phyloP scores from a whole-genome alignment of 2,329 filamentous ascomycete species.

The Ophiostoma sp. region DNA sequence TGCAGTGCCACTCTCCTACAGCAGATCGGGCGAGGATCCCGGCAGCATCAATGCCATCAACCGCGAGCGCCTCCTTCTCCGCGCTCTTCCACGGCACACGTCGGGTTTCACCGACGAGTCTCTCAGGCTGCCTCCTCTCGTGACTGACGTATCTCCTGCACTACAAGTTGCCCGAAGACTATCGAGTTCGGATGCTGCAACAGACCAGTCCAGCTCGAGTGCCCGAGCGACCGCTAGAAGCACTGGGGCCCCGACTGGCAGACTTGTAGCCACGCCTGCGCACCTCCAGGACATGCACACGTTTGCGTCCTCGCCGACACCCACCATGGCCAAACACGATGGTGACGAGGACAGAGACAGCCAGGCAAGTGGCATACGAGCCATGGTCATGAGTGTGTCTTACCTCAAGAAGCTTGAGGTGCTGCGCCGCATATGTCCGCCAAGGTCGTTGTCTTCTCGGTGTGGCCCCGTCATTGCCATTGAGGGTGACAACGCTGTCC shows the following conservation, averaged over 20 bases:
- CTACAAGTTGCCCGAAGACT: neutral
- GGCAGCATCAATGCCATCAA: neutral
- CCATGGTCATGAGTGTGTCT: constrained; percentile 73
- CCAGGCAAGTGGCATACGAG: constrained; percentile 56
- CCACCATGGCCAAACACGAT: neutral
- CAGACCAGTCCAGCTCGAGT: neutral
- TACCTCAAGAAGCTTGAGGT: constrained; percentile 75
- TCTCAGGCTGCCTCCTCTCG: constrained; percentile 54
- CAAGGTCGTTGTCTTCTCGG: constrained; percentile 46
- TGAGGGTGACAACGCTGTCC: constrained; percentile 66
- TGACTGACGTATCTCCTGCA: constrained; percentile 41
- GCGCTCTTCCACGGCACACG: constrained; percentile 16
- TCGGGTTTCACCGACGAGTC: constrained; percentile 46
- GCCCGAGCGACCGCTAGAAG: neutral
- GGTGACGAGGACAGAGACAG: constrained; percentile 30
- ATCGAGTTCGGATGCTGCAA: neutral
- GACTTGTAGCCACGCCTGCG: neutral
- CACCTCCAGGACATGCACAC: constrained; percentile 20
- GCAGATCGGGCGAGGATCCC: neutral
- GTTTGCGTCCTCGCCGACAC: constrained; percentile 23
- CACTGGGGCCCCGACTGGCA: neutral
- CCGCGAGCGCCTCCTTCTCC: neutral
- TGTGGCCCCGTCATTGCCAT: constrained; percentile 82
- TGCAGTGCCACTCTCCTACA: neutral
- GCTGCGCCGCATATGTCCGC: constrained; percentile 72